phyloP scores from a whole-genome alignment of 345 rosid genomes.

The Salix caprea region DNA sequence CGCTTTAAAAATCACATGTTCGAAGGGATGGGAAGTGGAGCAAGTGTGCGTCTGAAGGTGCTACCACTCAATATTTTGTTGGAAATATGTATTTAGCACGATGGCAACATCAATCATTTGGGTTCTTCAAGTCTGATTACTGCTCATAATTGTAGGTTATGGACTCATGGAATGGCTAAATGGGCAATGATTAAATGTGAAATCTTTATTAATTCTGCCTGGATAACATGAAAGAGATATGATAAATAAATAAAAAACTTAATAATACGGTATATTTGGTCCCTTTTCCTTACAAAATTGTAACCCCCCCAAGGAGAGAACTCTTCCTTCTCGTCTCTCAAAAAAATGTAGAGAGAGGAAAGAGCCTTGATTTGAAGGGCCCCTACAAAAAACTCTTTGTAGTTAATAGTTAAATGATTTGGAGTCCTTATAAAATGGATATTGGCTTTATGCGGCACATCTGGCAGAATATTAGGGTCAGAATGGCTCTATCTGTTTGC shows the following conservation, averaged over 20 bases:
- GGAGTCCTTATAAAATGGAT: background rate
- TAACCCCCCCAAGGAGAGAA: too few relatives aligned
- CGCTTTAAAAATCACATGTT: background rate
- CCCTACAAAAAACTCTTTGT: background rate
- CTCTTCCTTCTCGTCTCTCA: too few relatives aligned
- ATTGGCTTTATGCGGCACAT: conserved; percentile 3
- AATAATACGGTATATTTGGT: too few relatives aligned
- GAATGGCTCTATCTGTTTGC: conserved; percentile 19
- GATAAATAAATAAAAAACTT: too few relatives aligned
- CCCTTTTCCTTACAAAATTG: background rate
- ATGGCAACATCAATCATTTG: background rate
- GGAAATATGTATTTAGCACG: background rate
- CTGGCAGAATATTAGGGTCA: conserved; percentile 17
- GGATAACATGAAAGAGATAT: background rate
- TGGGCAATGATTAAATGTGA: too few relatives aligned
- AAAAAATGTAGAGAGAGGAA: background rate
- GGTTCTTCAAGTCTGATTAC: background rate
- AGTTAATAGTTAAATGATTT: background rate
- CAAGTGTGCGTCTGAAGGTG: background rate
- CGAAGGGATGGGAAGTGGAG: background rate
- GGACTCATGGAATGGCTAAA: too few relatives aligned
- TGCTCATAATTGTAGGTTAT: too few relatives aligned
- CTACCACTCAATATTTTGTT: too few relatives aligned
- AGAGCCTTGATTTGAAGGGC: background rate
- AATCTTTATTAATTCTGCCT: too few relatives aligned